phyloP scores from a whole-genome alignment of 2,329 filamentous ascomycete species.

The Chalara sp. region DNA sequence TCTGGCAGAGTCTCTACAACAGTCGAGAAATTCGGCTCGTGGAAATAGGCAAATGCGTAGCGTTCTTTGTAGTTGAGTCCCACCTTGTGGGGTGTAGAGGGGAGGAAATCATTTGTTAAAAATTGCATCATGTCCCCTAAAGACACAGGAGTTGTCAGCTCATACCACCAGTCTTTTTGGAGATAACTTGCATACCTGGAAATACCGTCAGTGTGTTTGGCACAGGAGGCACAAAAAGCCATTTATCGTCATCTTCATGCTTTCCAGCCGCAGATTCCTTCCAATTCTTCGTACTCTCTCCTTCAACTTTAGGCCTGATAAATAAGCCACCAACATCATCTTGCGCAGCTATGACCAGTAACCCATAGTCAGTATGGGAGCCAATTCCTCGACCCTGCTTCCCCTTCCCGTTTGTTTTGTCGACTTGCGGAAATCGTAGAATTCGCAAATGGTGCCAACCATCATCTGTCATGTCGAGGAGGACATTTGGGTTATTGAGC shows the following conservation, averaged over 20 bases:
- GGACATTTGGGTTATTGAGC: constrained; percentile 30
- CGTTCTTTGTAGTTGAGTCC: constrained; percentile 41
- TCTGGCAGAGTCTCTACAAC: constrained; percentile 36
- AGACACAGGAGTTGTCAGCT: background rate
- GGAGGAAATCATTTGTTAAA: constrained; percentile 38
- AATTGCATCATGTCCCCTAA: constrained; percentile 46
- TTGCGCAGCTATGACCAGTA: constrained; percentile 43
- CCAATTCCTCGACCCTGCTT: constrained; percentile 43
- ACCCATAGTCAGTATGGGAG: constrained; percentile 44
- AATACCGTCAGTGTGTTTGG: constrained; percentile 41
- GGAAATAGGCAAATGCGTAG: constrained; percentile 44
- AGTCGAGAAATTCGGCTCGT: constrained; percentile 42
- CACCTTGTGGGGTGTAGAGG: constrained; percentile 43
- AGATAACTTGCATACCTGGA: constrained; percentile 29
- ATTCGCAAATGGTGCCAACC: constrained; percentile 46
- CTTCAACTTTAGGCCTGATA: constrained; percentile 34
- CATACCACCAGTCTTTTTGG: background rate
- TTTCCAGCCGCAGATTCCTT: constrained; percentile 36
- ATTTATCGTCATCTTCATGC: constrained; percentile 37
- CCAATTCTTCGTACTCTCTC: constrained; percentile 40
- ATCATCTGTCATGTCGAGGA: constrained; percentile 37
- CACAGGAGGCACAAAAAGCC: constrained; percentile 41
- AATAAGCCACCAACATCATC: constrained; percentile 45
- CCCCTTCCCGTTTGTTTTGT: constrained; percentile 40
- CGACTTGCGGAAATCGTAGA: constrained; percentile 32